These are phyloP conservation scores for Phytophthora foliorum DNA, from an alignment of 352 stramenopile species.

Conservation along the genomic window DNA sequence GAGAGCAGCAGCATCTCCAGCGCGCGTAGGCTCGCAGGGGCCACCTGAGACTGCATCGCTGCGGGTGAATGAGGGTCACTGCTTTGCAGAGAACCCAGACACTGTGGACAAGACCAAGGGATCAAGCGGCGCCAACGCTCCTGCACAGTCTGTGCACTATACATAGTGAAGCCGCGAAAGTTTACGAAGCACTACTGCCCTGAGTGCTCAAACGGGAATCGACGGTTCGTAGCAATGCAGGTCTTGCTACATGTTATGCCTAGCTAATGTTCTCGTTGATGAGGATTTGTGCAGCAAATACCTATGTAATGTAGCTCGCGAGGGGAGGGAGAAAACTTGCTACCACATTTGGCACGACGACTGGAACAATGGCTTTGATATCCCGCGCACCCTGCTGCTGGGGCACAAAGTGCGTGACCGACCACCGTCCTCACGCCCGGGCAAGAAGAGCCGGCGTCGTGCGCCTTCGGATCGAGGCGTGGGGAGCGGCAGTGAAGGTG, in stretches of 20 bases:
- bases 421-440: not conserved
- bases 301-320: constrained; percentile 6
- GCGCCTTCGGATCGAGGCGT: not conserved
- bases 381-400: not conserved
- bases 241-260: no score
- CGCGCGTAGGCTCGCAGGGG: no score
- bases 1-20: constrained; percentile 1
- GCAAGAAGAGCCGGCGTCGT: not conserved
- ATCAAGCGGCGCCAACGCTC: not conserved
- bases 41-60: no score
- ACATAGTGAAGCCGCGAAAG: constrained; percentile 6
- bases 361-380: constrained; percentile 3
- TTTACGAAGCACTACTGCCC: constrained; percentile 12
- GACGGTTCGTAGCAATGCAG: no score
- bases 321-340: not conserved
- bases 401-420: not conserved
- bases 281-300: constrained; percentile 3
- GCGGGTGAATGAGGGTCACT: no score
- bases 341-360: constrained; percentile 11
- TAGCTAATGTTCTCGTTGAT: no score
- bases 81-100: constrained; percentile 3
- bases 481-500: not conserved
- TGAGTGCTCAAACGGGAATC: constrained; percentile 4
- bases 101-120: constrained; percentile 1
- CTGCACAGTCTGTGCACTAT: constrained; percentile 6